Percentiles rank a stretch among this genome's conserved stretches.
These are phyloP conservation scores for Prunella vulgaris DNA, from an alignment of 257 asterid species.

Conservation along the genomic window DNA sequence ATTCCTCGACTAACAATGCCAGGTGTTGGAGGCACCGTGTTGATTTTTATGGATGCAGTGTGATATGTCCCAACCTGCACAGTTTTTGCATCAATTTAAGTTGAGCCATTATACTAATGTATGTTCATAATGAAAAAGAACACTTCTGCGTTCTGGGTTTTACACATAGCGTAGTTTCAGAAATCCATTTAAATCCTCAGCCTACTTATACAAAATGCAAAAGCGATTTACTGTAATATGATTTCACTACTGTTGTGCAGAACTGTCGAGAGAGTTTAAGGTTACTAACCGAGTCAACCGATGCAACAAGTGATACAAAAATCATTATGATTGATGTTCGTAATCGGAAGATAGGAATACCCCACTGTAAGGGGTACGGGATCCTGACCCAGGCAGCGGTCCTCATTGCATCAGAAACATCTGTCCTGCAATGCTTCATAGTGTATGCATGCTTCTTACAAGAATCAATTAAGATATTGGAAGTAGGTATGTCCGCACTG, in stretches of 20 bases:
- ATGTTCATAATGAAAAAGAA: neutral
- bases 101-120: neutral
- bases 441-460: slow-evolving; percentile 90
- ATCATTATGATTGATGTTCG: slow-evolving; percentile 86
- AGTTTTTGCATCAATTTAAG: slow-evolving; percentile 16
- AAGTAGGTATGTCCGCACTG: slow-evolving; percentile 73
- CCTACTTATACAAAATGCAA: no score
- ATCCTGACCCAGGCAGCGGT: slow-evolving; percentile 94
- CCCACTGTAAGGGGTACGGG: slow-evolving; percentile 98
- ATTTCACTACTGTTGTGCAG: neutral
- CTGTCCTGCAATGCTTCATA: slow-evolving; percentile 96
- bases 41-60: slow-evolving; percentile 58
- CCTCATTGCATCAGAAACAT: slow-evolving; percentile 88
- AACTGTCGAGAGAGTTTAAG: no score
- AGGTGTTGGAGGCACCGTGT: slow-evolving; percentile 75
- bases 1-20: slow-evolving; percentile 90
- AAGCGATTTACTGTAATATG: neutral
- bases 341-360: slow-evolving; percentile 79
- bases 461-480: slow-evolving; percentile 77
- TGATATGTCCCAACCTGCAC: slow-evolving; percentile 88
- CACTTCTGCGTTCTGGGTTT: neutral
- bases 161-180: neutral
- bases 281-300: slow-evolving; percentile 82
- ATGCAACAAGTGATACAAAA: slow-evolving; percentile 72
- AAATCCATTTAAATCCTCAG: neutral